Percentiles rank a stretch among this genome's conserved stretches.
These are phyloP conservation scores for Adenanthera pavonina DNA, from an alignment of 306 rosid genomes.

Conservation along the genomic window DNA sequence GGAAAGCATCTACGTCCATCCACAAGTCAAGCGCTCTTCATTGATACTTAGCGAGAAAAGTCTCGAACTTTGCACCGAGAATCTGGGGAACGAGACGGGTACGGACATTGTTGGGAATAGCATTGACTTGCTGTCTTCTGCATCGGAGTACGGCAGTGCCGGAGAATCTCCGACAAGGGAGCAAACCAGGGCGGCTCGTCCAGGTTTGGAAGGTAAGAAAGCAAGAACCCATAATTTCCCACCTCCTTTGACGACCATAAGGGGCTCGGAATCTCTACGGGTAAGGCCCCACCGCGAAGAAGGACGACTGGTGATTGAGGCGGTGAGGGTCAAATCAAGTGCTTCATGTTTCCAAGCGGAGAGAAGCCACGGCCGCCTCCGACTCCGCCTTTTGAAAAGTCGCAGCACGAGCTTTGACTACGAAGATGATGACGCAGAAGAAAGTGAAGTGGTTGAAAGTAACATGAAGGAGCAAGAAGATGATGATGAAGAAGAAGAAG, in stretches of 20 bases:
- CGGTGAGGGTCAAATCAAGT: constrained; percentile 58
- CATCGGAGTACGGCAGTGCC: constrained; percentile 10
- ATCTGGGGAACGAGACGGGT: constrained; percentile 86
- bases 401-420: constrained; percentile 45
- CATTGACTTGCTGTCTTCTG: constrained; percentile 48
- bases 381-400: constrained; percentile 56
- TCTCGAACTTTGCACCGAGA: constrained; percentile 81
- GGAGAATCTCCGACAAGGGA: constrained; percentile 46
- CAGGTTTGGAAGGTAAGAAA: constrained; percentile 49
- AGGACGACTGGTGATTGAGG: constrained; percentile 75
- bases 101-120: constrained; percentile 57
- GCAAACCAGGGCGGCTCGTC: constrained; percentile 38
- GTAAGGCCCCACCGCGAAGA: constrained; percentile 77
- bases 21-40: constrained; percentile 56
- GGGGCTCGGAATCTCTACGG: constrained; percentile 63
- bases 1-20: constrained; percentile 60
- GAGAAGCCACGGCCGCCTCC: constrained; percentile 84
- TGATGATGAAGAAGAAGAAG: constrained; percentile 28
- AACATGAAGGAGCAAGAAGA: constrained; percentile 33
- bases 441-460: constrained; percentile 40
- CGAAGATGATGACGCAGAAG: constrained; percentile 12
- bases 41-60: constrained; percentile 61
- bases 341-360: constrained; percentile 64
- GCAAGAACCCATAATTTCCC: constrained; percentile 59
- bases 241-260: constrained; percentile 95